Conservation (phyloP, 1,284 basidiomycete genomes). For the Macrocystidia cucumis region DNA sequence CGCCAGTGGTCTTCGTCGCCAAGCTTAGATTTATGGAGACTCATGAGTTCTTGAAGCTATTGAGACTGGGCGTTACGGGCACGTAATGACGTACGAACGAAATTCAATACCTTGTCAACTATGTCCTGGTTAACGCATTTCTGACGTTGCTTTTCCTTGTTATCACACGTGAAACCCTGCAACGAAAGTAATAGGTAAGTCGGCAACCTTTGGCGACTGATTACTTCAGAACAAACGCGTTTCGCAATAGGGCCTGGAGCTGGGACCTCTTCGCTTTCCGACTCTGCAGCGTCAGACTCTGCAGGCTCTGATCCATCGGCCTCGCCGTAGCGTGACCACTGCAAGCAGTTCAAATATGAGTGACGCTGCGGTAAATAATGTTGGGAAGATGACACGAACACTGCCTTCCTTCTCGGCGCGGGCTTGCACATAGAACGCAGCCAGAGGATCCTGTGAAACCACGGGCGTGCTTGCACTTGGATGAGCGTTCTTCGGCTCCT, state of each 20-base stretch:
- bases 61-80: conserved; percentile 2
- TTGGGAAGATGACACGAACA: conserved; percentile 24
- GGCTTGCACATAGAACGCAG: conserved; percentile 53
- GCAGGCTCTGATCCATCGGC: conserved; percentile 14
- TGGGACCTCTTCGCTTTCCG: conserved; percentile 17
- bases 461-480: too few species aligned
- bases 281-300: conserved; percentile 10
- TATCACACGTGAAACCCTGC: conserved; percentile 58
- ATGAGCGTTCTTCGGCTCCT: too few species aligned
- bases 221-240: conserved; percentile 8
- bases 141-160: conserved; percentile 23
- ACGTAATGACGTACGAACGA: conserved; percentile 6
- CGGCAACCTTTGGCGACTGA: conserved; percentile 1
- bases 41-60: conserved; percentile 59
- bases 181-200: too few species aligned
- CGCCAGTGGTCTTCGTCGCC: conserved; percentile 57
- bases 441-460: conserved; percentile 65
- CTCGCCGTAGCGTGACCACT: conserved; percentile 21
- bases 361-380: conserved; percentile 1
- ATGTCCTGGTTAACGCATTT: conserved; percentile 56
- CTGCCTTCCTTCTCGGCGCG: conserved; percentile 34
- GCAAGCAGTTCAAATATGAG: conserved; percentile 1
- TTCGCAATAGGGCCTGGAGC: conserved; percentile 9
- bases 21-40: conserved; percentile 49
- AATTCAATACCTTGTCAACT: conserved; percentile 46